phyloP scores from a whole-genome alignment of 1,284 basidiomycete species.

The Mixia osmundae region DNA sequence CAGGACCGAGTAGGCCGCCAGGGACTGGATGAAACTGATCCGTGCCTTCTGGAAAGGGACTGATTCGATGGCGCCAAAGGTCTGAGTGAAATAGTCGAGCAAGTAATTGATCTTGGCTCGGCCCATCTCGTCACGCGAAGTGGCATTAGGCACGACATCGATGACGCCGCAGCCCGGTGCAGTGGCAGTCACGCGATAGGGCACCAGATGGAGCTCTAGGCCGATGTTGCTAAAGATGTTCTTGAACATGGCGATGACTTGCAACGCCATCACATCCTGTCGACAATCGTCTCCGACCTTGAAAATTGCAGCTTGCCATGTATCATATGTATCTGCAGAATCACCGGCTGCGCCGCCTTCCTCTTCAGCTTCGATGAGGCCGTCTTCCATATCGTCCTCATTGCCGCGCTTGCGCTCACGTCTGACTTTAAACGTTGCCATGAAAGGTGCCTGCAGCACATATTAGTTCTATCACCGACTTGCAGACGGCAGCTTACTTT shows the following conservation, averaged over 20 bases:
- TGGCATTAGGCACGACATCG: conserved; percentile 93
- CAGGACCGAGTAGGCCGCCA: conserved; percentile 98
- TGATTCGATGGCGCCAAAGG: conserved; percentile 74
- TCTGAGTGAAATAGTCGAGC: conserved; percentile 78
- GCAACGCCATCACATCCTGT: conserved; percentile 87
- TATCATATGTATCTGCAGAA: conserved; percentile 31
- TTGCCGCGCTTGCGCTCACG: conserved; percentile 11
- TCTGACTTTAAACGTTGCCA: conserved; percentile 97
- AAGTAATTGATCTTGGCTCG: conserved; percentile 94
- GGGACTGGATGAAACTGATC: conserved; percentile 90
- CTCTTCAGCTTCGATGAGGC: conserved; percentile 15
- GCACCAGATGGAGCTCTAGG: conserved; percentile 74
- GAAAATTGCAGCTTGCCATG: conserved; percentile 98
- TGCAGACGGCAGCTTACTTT: conserved; percentile 35
- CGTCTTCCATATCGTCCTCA: conserved; percentile 40
- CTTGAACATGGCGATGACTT: conserved; percentile 99
- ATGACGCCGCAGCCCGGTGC: conserved; percentile 95
- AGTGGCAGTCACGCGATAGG: conserved; percentile 92
- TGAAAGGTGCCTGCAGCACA: conserved; percentile 64
- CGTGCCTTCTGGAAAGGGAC: conserved; percentile 79
- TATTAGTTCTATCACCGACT: conserved; percentile 3
- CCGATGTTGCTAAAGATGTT: conserved; percentile 78
- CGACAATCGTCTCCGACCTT: conserved; percentile 99
- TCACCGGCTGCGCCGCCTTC: conserved; percentile 7
- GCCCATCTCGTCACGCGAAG: conserved; percentile 98